Evolutionary conservation across 768 basidiomycete genomes (phyloP).

Genomic region (Leccinellum rugosiceps): DNA sequence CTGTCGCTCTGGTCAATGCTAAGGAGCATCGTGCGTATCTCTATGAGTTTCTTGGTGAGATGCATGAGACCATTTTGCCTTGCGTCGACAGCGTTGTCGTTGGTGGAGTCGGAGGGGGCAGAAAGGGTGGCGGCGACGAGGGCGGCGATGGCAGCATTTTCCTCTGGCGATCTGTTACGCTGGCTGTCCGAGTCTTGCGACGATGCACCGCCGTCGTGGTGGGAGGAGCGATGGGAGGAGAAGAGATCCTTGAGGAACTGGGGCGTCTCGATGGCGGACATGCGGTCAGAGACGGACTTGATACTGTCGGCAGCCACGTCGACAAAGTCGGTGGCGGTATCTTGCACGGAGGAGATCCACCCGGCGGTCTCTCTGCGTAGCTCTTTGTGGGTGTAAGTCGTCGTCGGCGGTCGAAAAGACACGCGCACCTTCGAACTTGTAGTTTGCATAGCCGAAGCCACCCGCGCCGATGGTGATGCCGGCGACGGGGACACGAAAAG

Average conservation of each 20-base stretch:
- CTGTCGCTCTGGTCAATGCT: conserved; percentile 95
- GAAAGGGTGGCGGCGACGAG: conserved; percentile 77
- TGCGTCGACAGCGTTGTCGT: conserved; percentile 38
- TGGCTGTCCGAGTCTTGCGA: conserved; percentile 37
- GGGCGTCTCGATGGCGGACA: conserved; percentile 56
- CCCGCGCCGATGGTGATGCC: conserved; percentile 90
- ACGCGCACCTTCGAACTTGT: conserved; percentile 87
- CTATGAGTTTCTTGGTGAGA: conserved; percentile 91
- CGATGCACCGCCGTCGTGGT: conserved; percentile 31
- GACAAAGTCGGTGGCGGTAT: conserved; percentile 56
- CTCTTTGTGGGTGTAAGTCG: conserved; percentile 43
- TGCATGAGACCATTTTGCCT: conserved; percentile 87
- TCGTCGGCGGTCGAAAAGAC: not conserved
- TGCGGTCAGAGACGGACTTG: conserved; percentile 53
- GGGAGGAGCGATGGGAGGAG: conserved; percentile 29
- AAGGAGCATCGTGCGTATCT: conserved; percentile 91
- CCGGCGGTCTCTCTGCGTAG: conserved; percentile 63
- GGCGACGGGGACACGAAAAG: conserved; percentile 85
- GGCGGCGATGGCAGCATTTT: conserved; percentile 65
- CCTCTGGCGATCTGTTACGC: conserved; percentile 45
- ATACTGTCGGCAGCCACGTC: conserved; percentile 71
- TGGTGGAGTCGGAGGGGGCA: conserved; percentile 56
- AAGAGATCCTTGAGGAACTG: conserved; percentile 71
- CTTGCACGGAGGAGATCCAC: conserved; percentile 65
- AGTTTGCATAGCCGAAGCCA: conserved; percentile 90